phyloP scores from a whole-genome alignment of 2,329 filamentous ascomycete species.

The Fusarium sp. region DNA sequence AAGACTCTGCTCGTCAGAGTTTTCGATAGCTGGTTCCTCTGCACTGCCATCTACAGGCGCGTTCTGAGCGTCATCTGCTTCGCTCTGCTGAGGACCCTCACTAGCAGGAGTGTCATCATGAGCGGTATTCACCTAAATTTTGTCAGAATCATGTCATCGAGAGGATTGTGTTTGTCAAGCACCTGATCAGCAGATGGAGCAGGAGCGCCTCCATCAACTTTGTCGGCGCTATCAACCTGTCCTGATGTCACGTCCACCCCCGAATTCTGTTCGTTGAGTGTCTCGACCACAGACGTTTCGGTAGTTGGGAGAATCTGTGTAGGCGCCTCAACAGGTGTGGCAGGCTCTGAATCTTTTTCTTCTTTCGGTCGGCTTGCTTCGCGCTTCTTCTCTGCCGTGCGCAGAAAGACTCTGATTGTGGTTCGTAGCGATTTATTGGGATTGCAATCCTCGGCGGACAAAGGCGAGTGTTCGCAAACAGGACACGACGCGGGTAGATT shows the following conservation, averaged over 20 bases:
- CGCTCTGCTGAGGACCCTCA: slow-evolving; percentile 22
- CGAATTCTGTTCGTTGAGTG: slow-evolving; percentile 27
- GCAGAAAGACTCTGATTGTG: slow-evolving; percentile 90
- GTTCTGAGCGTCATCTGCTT: slow-evolving; percentile 21
- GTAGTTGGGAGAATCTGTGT: slow-evolving; percentile 47
- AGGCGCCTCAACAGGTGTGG: slow-evolving; percentile 56
- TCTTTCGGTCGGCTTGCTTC: slow-evolving; percentile 71
- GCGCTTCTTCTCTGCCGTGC: slow-evolving; percentile 90
- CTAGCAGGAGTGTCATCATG: neutral
- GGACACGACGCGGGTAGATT: slow-evolving; percentile 84
- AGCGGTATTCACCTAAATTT: neutral
- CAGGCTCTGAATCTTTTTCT: slow-evolving; percentile 53
- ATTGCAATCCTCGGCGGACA: slow-evolving; percentile 87
- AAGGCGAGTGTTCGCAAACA: slow-evolving; percentile 90
- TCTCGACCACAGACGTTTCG: slow-evolving; percentile 33
- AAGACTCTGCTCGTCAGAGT: slow-evolving; percentile 33
- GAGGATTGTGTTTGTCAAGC: neutral
- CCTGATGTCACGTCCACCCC: slow-evolving; percentile 8
- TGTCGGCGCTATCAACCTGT: slow-evolving; percentile 12
- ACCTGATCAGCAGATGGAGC: slow-evolving; percentile 32
- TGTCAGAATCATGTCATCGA: neutral
- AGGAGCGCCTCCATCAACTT: slow-evolving; percentile 9
- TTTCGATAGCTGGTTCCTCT: slow-evolving; percentile 31
- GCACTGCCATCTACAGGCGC: slow-evolving; percentile 23
- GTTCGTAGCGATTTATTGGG: slow-evolving; percentile 91